phyloP scores from a whole-genome alignment of 805 yeast species.

The Yamadazyma akitaensis region DNA sequence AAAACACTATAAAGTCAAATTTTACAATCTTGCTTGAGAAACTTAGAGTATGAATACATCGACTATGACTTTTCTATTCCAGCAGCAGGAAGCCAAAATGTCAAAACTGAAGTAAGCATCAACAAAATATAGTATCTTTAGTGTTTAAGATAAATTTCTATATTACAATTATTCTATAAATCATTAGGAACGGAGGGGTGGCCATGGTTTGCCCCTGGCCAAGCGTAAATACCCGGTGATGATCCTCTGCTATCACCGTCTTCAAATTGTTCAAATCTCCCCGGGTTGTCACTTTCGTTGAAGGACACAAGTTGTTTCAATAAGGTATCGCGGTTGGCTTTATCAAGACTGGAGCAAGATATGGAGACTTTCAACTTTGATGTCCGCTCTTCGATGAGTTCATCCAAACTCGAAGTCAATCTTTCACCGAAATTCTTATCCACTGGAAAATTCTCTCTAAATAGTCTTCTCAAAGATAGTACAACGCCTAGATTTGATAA shows the following conservation, averaged over 20 bases:
- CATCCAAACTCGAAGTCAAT: conserved; percentile 34
- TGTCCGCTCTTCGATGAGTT: conserved; percentile 27
- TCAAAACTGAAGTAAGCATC: too few species aligned
- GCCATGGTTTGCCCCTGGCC: conserved; percentile 71
- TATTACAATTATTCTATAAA: neutral
- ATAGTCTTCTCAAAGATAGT: conserved; percentile 39
- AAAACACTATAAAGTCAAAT: too few species aligned
- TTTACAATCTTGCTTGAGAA: too few species aligned
- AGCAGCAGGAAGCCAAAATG: too few species aligned
- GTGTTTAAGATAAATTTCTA: neutral
- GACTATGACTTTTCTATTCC: too few species aligned
- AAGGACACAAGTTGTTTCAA: conserved; percentile 15
- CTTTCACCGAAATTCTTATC: conserved; percentile 50
- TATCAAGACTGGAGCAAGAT: conserved; percentile 4
- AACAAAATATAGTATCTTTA: too few species aligned
- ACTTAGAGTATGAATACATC: too few species aligned
- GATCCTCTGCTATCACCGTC: conserved; percentile 23
- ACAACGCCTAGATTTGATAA: conserved; percentile 42
- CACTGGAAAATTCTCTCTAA: conserved; percentile 47
- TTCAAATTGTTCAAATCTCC: conserved; percentile 17
- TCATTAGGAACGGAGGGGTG: conserved; percentile 40
- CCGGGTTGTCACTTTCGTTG: conserved; percentile 13
- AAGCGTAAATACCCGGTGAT: conserved; percentile 45
- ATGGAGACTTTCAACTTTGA: conserved; percentile 10
- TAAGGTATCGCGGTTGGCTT: conserved; percentile 14